Conservation (phyloP, 192 early-diverging fungal species). For the Umbelopsis isabellina region DNA sequence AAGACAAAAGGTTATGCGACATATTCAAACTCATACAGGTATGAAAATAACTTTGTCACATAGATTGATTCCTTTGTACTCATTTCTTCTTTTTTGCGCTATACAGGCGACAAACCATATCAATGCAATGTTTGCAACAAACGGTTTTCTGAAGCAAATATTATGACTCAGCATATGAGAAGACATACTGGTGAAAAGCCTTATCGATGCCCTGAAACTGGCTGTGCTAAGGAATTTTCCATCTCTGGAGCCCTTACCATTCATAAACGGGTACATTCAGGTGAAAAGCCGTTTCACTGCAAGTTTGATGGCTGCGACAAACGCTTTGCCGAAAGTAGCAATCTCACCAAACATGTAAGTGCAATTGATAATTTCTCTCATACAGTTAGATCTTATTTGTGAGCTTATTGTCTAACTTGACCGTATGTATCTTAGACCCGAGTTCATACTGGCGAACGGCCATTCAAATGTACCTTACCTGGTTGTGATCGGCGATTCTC, state of each 20-base stretch:
- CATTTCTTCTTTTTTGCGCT: conserved; percentile 23
- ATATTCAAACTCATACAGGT: conserved; percentile 83
- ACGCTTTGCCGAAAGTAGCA: conserved; percentile 59
- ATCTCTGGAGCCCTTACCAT: conserved; percentile 72
- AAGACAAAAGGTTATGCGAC: conserved; percentile 70
- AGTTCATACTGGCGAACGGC: conserved; percentile 70
- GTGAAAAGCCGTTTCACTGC: conserved; percentile 59
- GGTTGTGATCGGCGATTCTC: conserved; percentile 55
- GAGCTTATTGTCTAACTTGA: neutral
- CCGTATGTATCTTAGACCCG: conserved; percentile 41
- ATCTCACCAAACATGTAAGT: conserved; percentile 58
- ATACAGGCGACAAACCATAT: conserved; percentile 77
- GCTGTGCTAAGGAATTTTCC: conserved; percentile 69
- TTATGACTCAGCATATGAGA: conserved; percentile 79
- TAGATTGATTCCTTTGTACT: neutral
- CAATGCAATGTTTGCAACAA: conserved; percentile 75
- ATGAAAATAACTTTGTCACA: neutral
- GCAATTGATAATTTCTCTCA: neutral
- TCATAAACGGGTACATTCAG: conserved; percentile 70
- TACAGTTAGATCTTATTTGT: conserved; percentile 2
- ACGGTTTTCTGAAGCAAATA: conserved; percentile 79
- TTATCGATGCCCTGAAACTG: conserved; percentile 64
- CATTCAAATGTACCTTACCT: conserved; percentile 62
- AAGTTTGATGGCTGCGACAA: conserved; percentile 57
- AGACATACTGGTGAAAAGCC: conserved; percentile 81